Evolutionary conservation across 2,329 filamentous ascomycete species (phyloP).

Genomic region (Venturia effusa): DNA sequence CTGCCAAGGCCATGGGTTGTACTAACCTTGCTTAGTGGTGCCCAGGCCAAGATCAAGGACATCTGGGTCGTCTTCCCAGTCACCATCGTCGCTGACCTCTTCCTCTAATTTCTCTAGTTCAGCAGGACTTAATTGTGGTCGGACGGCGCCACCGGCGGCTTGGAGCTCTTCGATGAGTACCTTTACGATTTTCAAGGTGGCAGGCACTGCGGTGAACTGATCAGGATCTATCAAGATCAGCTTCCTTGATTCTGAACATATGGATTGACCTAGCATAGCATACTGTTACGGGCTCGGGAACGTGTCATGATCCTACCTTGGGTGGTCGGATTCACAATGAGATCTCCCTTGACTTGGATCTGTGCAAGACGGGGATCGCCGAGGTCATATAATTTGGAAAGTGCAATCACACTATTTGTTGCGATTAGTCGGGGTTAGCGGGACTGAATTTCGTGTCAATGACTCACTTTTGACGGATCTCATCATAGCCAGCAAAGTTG

Average conservation of each 20-base stretch:
- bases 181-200: constrained; percentile 91
- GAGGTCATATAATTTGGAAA: constrained; percentile 82
- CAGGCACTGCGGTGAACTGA: constrained; percentile 76
- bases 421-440: constrained; percentile 15
- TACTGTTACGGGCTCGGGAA: constrained; percentile 76
- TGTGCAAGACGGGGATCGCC: constrained; percentile 70
- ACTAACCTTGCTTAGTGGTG: constrained; percentile 31
- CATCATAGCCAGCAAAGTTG: constrained; percentile 96
- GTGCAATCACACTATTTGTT: constrained; percentile 63
- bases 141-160: constrained; percentile 17
- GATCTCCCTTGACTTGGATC: constrained; percentile 81
- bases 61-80: constrained; percentile 78
- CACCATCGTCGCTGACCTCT: constrained; percentile 49
- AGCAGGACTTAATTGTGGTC: constrained; percentile 28
- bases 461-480: constrained; percentile 89
- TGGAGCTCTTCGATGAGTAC: constrained; percentile 82
- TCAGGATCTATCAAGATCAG: constrained; percentile 55
- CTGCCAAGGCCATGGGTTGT: not conserved
- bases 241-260: constrained; percentile 12
- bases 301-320: constrained; percentile 71
- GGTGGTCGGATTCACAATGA: constrained; percentile 69
- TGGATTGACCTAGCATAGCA: constrained; percentile 23
- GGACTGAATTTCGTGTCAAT: not conserved
- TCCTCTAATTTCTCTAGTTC: constrained; percentile 35
- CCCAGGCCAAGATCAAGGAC: constrained; percentile 58